Base-by-base conservation (phyloP, 2,329 filamentous ascomycete genomes). In the Paradendryphiella salina region DNA sequence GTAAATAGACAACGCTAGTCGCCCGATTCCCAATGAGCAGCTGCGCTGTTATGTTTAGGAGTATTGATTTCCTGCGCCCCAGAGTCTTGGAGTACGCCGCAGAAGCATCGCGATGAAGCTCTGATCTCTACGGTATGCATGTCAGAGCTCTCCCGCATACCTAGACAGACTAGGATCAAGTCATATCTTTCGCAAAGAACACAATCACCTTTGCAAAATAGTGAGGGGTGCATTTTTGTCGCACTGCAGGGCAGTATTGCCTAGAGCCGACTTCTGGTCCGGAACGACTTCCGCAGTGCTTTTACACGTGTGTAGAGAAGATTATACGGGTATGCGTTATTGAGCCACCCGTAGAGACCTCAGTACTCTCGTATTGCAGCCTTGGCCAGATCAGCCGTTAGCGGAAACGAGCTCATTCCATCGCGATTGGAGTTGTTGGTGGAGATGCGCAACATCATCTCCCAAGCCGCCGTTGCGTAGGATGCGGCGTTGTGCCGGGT, bases 161-260 rank as follows among this genome's bases (percentile, higher is more conserved):
- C 15, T 31, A 34, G 14, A n/a, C 40, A 34, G 14, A 21, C 40
- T 14, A 43, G 32, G 9, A 26, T 43, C 17, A 43, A 43, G 40
- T 10, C 40, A 43, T 42, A n/a, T 43, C 8, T 26, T 26, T n/a
- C n/a, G 17, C 11, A 20, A 11, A 11, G 29, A n/a, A 17, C 29
- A 33, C 14, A 9, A 2, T 43, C 18, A 43, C 11, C 40, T 43
- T 15, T 15, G 17, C 13, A n/a, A 5, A 17, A 14, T 33, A 11
- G 29, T 13, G 14, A 20, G 32, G 40, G 4, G 31, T 33, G 18
- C 20, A 13, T 23, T 29, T 31, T 32, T 20, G 20, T 33, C 13
- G 18, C 29, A 10, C 31, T 32, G 40, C 40, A 23, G 40, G 40
- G 29, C 20, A 43, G 29, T 43, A 43, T 43, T 43, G 40, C 40